These are phyloP conservation scores for Rhodotorula graminis DNA, from an alignment of 768 basidiomycete species.

Conservation along the genomic window DNA sequence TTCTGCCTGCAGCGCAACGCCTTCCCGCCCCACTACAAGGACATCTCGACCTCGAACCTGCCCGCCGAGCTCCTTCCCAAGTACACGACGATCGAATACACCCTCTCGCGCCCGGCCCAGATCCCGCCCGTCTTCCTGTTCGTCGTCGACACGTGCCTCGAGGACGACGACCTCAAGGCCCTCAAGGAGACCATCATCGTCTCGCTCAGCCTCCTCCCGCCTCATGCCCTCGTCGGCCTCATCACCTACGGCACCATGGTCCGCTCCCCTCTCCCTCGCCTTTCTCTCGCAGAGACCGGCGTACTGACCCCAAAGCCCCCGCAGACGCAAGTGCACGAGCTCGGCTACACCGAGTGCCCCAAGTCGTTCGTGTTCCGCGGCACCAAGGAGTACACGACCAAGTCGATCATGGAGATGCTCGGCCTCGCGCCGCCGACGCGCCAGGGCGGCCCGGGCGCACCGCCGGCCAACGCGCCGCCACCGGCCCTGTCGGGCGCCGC, in stretches of 20 bases:
- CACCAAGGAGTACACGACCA: constrained; percentile 89
- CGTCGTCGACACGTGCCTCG: constrained; percentile 93
- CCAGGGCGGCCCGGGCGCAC: constrained; percentile 74
- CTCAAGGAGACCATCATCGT: constrained; percentile 91
- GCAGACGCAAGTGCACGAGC: constrained; percentile 96
- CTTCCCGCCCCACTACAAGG: constrained; percentile 98
- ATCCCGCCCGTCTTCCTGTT: constrained; percentile 95
- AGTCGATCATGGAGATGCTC: constrained; percentile 98
- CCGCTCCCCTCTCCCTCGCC: constrained; percentile 23
- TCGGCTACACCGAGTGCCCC: constrained; percentile 89
- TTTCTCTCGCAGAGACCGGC: background rate
- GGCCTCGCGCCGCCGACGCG: constrained; percentile 62
- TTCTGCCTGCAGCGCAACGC: constrained; percentile 96
- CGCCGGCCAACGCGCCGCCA: constrained; percentile 48
- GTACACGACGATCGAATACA: constrained; percentile 99
- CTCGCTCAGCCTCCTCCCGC: constrained; percentile 84
- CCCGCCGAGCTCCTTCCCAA: constrained; percentile 94
- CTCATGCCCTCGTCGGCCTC: constrained; percentile 87
- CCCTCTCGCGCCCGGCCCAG: constrained; percentile 81
- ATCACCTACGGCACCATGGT: constrained; percentile 98
- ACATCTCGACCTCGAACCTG: constrained; percentile 92
- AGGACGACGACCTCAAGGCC: constrained; percentile 87
- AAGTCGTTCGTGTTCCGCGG: constrained; percentile 99
- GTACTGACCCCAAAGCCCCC: background rate
- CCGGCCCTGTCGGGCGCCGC: constrained; percentile 58